Conservation (phyloP, 2,329 filamentous ascomycete species). For the Cytospora chrysosperma region DNA sequence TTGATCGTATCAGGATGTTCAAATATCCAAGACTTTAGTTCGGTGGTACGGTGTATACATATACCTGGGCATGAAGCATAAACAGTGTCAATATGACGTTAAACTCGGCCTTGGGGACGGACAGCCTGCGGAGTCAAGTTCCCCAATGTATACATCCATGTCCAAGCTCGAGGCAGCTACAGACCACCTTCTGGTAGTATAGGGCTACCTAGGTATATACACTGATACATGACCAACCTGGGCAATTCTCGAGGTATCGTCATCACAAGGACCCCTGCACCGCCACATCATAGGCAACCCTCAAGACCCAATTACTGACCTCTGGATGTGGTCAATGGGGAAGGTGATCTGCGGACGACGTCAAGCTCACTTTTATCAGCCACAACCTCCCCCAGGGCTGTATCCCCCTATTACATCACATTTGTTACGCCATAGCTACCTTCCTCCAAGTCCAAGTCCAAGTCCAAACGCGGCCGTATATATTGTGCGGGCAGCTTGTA, state of each 20-base stretch:
- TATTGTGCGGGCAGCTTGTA: background rate
- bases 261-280: slow-evolving; percentile 19
- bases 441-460: background rate
- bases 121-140: background rate
- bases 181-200: background rate
- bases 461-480: background rate
- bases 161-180: background rate
- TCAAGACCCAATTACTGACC: background rate
- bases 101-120: background rate
- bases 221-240: background rate
- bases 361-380: slow-evolving; percentile 22
- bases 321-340: background rate
- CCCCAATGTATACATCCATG: too few relatives aligned
- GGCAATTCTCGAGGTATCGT: background rate
- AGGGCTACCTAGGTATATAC: too few relatives aligned
- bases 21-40: background rate
- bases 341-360: slow-evolving; percentile 21
- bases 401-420: slow-evolving; percentile 6
- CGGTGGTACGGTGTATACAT: too few relatives aligned
- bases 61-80: background rate
- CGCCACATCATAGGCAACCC: slow-evolving; percentile 21
- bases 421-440: background rate
- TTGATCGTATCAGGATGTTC: background rate
- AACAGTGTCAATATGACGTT: slow-evolving; percentile 2
- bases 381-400: slow-evolving; percentile 4